Evolutionary conservation across 192 early-diverging fungal species (phyloP).

Genomic region (Kickxella alabastrina): DNA sequence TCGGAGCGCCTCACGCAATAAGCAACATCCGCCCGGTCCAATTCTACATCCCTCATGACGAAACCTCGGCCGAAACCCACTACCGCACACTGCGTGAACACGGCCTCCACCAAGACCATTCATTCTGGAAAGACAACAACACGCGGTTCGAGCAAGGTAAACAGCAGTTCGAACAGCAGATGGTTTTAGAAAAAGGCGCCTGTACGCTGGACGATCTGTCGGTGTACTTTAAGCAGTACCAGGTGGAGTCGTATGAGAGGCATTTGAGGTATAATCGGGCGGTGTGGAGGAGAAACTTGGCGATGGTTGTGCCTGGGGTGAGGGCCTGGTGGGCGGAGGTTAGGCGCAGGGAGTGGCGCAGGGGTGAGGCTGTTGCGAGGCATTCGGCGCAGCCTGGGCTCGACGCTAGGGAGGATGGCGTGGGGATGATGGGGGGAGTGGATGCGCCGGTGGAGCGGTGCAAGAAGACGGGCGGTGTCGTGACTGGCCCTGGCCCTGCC

Average conservation of each 20-base stretch:
- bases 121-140: constrained; percentile 49
- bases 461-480: no score
- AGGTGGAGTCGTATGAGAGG: constrained; percentile 33
- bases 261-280: constrained; percentile 41
- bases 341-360: constrained; percentile 10
- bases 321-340: constrained; percentile 30
- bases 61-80: constrained; percentile 13
- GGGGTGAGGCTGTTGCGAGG: constrained; percentile 9
- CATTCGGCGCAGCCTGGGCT: constrained; percentile 18
- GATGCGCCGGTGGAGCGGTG: not conserved
- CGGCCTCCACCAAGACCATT: constrained; percentile 26
- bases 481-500: no score
- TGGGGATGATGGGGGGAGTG: not conserved
- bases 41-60: constrained; percentile 32
- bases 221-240: constrained; percentile 38
- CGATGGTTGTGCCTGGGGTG: constrained; percentile 37
- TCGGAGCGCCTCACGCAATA: constrained; percentile 36
- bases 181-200: constrained; percentile 3
- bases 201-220: constrained; percentile 46
- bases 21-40: constrained; percentile 46
- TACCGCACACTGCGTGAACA: constrained; percentile 40
- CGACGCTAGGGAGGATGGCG: constrained; percentile 14
- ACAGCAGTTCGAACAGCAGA: constrained; percentile 26
- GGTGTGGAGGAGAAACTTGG: constrained; percentile 35
- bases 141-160: constrained; percentile 34